Percentiles rank a stretch among this genome's conserved stretches.
Conservation (phyloP, 2,329 filamentous ascomycete species). For the Diplodia mutila region DNA sequence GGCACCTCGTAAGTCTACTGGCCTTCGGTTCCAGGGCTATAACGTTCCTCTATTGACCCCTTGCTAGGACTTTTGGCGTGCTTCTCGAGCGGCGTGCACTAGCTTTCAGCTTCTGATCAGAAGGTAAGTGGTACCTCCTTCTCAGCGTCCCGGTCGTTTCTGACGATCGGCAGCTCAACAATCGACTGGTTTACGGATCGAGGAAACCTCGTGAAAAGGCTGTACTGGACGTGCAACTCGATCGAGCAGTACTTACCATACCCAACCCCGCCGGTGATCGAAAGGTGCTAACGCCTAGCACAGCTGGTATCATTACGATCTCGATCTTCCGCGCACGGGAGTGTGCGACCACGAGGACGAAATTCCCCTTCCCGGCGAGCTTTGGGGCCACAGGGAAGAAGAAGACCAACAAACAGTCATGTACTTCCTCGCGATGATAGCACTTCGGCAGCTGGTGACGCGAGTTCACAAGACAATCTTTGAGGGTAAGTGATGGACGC, state of each 20-base stretch:
- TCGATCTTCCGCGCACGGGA: slow-evolving; percentile 61
- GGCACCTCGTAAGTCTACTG: slow-evolving; percentile 51
- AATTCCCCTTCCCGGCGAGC: slow-evolving; percentile 61
- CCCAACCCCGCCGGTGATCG: too few species aligned
- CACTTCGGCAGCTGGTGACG: slow-evolving; percentile 57
- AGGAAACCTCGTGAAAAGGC: slow-evolving; percentile 58
- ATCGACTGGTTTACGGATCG: slow-evolving; percentile 53
- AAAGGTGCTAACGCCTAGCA: slow-evolving; percentile 23
- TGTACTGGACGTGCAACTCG: slow-evolving; percentile 62
- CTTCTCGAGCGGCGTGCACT: slow-evolving; percentile 59
- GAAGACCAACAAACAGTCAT: slow-evolving; percentile 55
- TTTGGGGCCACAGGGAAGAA: slow-evolving; percentile 45
- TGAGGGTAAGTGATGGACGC: slow-evolving; percentile 50
- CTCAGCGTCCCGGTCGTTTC: not conserved
- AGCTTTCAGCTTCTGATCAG: slow-evolving; percentile 61
- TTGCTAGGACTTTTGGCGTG: slow-evolving; percentile 63
- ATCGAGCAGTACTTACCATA: slow-evolving; percentile 53
- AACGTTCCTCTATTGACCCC: not conserved
- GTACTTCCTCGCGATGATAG: slow-evolving; percentile 64
- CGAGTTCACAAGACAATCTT: slow-evolving; percentile 58
- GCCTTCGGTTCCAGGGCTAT: not conserved
- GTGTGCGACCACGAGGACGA: slow-evolving; percentile 57
- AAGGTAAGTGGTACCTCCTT: slow-evolving; percentile 45
- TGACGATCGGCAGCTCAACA: slow-evolving; percentile 31
- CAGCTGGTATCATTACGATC: slow-evolving; percentile 61